These are phyloP conservation scores for Melampsora occidentalis DNA, from an alignment of 1,284 basidiomycete genomes.

Conservation along the genomic window DNA sequence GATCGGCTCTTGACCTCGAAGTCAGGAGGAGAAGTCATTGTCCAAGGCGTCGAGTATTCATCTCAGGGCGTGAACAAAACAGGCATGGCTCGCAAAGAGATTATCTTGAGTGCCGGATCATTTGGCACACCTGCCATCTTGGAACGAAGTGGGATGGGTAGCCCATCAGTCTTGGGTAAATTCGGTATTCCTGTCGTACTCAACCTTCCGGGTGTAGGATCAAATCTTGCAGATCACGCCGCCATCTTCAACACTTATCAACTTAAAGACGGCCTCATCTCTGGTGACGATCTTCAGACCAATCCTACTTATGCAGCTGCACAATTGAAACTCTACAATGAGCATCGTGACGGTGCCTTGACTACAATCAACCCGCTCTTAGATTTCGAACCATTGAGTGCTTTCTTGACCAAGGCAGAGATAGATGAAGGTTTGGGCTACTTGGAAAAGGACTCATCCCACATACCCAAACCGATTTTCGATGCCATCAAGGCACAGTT, in stretches of 20 bases:
- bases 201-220: conserved; percentile 47
- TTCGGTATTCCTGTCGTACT: conserved; percentile 44
- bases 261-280: conserved; percentile 22
- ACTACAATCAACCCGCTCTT: conserved; percentile 14
- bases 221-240: too few relatives aligned
- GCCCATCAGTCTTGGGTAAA: conserved; percentile 41
- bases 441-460: conserved; percentile 10
- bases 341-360: conserved; percentile 15
- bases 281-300: conserved; percentile 27
- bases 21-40: neutral
- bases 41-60: conserved; percentile 28
- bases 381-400: conserved; percentile 29
- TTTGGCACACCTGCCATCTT: conserved; percentile 50
- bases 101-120: conserved; percentile 49
- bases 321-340: conserved; percentile 19
- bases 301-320: conserved; percentile 24
- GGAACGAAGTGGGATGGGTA: conserved; percentile 50
- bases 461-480: conserved; percentile 14
- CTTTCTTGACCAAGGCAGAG: conserved; percentile 14
- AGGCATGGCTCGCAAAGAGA: conserved; percentile 46
- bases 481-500: conserved; percentile 7
- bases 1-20: conserved; percentile 29
- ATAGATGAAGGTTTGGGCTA: conserved; percentile 21
- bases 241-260: conserved; percentile 24
- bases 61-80: neutral